phyloP scores from a whole-genome alignment of 441 rosid genomes.

The Dalechampia spathulata region DNA sequence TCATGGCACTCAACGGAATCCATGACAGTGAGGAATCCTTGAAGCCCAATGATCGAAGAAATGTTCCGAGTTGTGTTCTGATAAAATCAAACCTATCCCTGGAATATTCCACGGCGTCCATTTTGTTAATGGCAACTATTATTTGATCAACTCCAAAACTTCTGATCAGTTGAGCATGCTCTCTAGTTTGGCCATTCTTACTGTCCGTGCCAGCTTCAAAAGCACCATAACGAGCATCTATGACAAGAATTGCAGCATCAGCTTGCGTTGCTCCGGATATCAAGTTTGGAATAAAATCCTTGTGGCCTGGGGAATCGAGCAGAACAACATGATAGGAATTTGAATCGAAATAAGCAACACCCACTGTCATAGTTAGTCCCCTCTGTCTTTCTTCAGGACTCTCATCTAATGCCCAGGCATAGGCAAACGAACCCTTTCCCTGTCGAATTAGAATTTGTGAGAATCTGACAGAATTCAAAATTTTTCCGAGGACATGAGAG shows the following conservation, averaged over 20 bases:
- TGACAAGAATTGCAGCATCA: constrained; percentile 90
- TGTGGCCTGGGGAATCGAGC: constrained; percentile 98
- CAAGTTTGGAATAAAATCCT: constrained; percentile 98
- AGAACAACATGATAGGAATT: constrained; percentile 83
- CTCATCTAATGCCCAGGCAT: constrained; percentile 99
- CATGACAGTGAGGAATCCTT: constrained; percentile 69
- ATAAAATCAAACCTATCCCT: constrained; percentile 77
- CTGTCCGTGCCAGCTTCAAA: constrained; percentile 89
- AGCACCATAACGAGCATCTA: constrained; percentile 86
- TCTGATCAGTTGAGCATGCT: constrained; percentile 88
- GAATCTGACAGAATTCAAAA: constrained; percentile 12
- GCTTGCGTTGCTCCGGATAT: constrained; percentile 98
- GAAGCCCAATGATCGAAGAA: constrained; percentile 60
- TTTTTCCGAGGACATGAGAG: background rate
- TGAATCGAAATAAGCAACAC: constrained; percentile 93
- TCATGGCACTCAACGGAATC: constrained; percentile 85
- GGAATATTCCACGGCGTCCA: constrained; percentile 77
- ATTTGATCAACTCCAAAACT: constrained; percentile 97
- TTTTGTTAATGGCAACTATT: constrained; percentile 87
- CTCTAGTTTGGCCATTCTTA: constrained; percentile 84
- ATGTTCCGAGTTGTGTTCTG: constrained; percentile 61
- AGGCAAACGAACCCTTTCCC: constrained; percentile 98
- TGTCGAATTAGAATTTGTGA: constrained; percentile 22
- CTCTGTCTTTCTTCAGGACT: constrained; percentile 98
- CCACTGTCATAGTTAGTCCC: constrained; percentile 98